Base-by-base conservation (phyloP, 2,329 filamentous ascomycete species). In the Aspergillus carbonarius region DNA sequence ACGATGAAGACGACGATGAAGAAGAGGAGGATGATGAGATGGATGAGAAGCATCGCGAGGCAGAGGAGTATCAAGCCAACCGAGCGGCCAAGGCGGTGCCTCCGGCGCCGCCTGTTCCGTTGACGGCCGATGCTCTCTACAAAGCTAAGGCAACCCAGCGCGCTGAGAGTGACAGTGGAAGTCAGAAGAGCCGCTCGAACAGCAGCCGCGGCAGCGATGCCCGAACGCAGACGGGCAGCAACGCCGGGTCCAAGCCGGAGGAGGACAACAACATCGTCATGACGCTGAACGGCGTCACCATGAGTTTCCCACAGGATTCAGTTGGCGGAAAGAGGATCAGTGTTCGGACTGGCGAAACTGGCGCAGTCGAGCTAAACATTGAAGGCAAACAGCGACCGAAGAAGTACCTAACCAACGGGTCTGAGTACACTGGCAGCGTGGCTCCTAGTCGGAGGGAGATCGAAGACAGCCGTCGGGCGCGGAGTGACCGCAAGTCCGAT, bases 1-100 rank as follows among this genome's bases (percentile, higher is more conserved):
- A 30, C 1, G 68, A 60, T 17, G 67, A 63, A 15, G 51, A 55
- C 15, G 55, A 57, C 8, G 44, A 55, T 7, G 39, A 42, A 4
- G 39, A 42, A 18, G 39, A 42, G 6, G 57, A 59, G 10, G 50
- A 59, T 4, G 66, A 59, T 18, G 70, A 67, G 20, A 62, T 77
- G n/a, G 76, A 76, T 55, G 69, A 75, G 27, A 75, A 74, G 54
- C 70, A 75, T 18, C 69, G 71, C 1, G 71, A 68, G 44, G 72
- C 68, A 4, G 76, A 78, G 60, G 69, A 73, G 55, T 78, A 79
- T 58, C 76, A 78, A 61, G 74, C 72, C n/a, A 63, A 67, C 7
- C 68, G 69, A 25, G 63, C 72, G 5, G 66, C 65, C 40, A 69
- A 69, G 32, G 50, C 63, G 4, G 54, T 61, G 2, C 48, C 61